phyloP scores from a whole-genome alignment of 2,329 filamentous ascomycete species.

The Stemphylium lycopersici region DNA sequence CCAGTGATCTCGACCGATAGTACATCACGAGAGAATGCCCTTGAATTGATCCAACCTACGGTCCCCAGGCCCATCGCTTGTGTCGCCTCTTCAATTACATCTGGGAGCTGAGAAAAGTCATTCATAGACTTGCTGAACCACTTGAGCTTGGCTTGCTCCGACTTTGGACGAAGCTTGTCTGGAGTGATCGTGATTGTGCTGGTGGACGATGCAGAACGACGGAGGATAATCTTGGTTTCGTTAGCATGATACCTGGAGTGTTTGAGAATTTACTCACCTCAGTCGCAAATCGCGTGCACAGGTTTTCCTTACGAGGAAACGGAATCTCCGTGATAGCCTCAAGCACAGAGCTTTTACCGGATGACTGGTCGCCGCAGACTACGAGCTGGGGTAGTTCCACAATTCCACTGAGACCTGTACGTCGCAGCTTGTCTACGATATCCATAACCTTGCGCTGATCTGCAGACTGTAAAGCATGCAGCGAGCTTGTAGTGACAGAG shows the following conservation, averaged over 20 bases:
- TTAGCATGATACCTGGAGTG: no score
- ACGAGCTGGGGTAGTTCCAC: conserved; percentile 41
- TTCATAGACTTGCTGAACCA: conserved; percentile 46
- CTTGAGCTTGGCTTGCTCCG: conserved; percentile 43
- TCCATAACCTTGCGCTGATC: conserved; percentile 59
- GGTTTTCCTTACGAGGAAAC: conserved; percentile 61
- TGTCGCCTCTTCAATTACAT: conserved; percentile 60
- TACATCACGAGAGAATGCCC: conserved; percentile 51
- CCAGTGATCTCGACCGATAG: conserved; percentile 53
- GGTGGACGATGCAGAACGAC: conserved; percentile 26
- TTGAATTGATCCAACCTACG: conserved; percentile 18
- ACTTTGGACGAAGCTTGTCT: conserved; percentile 28
- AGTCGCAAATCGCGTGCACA: conserved; percentile 68
- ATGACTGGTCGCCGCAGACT: conserved; percentile 59
- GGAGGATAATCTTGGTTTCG: conserved; percentile 41
- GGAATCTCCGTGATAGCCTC: conserved; percentile 67
- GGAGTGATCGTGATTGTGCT: conserved; percentile 50
- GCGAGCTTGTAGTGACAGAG: conserved; percentile 38
- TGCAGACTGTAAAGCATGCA: conserved; percentile 54
- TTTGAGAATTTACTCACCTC: no score
- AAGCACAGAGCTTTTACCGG: conserved; percentile 69
- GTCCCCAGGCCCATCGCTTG: conserved; percentile 55
- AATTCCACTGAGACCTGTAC: conserved; percentile 51
- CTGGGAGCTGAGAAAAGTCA: conserved; percentile 52
- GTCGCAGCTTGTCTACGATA: conserved; percentile 59